These are phyloP conservation scores for Phlebopus sp. DNA, from an alignment of 1,284 basidiomycete species.

Conservation along the genomic window DNA sequence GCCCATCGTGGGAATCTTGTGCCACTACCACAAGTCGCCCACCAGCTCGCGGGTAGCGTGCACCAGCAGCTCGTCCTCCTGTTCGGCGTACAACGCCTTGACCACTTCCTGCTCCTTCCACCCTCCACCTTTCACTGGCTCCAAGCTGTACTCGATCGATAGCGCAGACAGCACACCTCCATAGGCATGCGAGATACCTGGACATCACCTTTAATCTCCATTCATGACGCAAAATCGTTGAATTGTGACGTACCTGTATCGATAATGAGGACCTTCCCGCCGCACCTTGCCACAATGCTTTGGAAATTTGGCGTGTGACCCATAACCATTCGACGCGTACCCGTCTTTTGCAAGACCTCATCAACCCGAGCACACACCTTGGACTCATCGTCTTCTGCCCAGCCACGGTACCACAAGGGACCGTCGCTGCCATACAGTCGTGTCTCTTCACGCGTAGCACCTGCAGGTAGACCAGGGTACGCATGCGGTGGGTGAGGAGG, in stretches of 20 bases:
- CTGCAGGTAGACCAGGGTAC: constrained; percentile 72
- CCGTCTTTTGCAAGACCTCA: constrained; percentile 65
- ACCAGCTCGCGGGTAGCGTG: constrained; percentile 24
- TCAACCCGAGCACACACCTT: constrained; percentile 72
- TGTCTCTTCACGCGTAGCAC: constrained; percentile 64
- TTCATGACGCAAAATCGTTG: constrained; percentile 3
- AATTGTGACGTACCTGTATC: constrained; percentile 59
- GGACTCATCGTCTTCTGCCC: constrained; percentile 72
- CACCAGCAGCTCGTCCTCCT: constrained; percentile 46
- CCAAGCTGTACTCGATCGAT: constrained; percentile 78
- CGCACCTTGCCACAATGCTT: constrained; percentile 78
- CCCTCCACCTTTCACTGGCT: constrained; percentile 42
- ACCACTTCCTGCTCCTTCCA: constrained; percentile 81
- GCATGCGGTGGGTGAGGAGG: constrained; percentile 78
- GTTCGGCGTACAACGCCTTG: constrained; percentile 69
- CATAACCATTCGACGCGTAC: constrained; percentile 86
- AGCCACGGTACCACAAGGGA: constrained; percentile 89
- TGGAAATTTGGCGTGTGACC: constrained; percentile 92
- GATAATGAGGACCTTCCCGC: constrained; percentile 87
- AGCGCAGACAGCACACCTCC: constrained; percentile 88
- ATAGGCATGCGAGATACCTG: constrained; percentile 90
- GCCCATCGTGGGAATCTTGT: neutral
- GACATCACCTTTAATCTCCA: neutral
- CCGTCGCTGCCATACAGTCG: constrained; percentile 75
- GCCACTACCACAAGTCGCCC: constrained; percentile 20